phyloP scores from a whole-genome alignment of 208 protist species.

The Trypanosoma vivax region DNA sequence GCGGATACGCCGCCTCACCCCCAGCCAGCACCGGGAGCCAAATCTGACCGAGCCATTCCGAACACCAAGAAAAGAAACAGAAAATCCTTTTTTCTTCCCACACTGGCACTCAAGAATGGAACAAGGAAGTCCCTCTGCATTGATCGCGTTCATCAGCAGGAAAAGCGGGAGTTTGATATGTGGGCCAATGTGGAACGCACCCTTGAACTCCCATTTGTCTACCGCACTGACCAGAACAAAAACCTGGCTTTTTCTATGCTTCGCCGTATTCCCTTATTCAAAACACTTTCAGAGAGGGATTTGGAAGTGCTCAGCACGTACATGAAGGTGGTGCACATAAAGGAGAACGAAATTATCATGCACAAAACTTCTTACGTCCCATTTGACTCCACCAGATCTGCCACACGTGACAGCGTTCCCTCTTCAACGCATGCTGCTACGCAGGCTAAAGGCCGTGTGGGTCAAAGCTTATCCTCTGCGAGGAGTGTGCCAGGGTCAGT shows the following conservation, averaged over 20 bases:
- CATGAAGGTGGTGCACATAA: slow-evolving; percentile 34
- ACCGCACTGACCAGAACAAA: slow-evolving; percentile 43
- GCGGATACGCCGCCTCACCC: not conserved
- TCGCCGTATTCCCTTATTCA: slow-evolving; percentile 37
- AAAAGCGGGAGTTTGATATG: slow-evolving; percentile 13
- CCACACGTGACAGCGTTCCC: no score
- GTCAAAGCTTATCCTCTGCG: no score
- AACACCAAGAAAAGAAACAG: no score
- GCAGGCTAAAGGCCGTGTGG: no score
- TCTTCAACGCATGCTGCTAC: no score
- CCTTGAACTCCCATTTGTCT: slow-evolving; percentile 48
- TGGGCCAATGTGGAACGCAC: slow-evolving; percentile 48
- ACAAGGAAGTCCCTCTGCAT: no score
- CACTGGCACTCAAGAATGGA: no score
- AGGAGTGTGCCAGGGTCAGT: no score
- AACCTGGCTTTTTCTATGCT: slow-evolving; percentile 34
- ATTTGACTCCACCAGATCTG: not conserved
- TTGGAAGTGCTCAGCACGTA: slow-evolving; percentile 38
- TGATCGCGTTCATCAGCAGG: slow-evolving; percentile 1
- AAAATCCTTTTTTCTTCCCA: no score
- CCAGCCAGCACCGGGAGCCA: no score
- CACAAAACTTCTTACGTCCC: slow-evolving; percentile 1
- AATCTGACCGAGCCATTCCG: no score
- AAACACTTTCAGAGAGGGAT: slow-evolving; percentile 37
- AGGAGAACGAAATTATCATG: slow-evolving; percentile 9